These are phyloP conservation scores for Ogataea zsoltii DNA, from an alignment of 805 yeast species.

Conservation along the genomic window DNA sequence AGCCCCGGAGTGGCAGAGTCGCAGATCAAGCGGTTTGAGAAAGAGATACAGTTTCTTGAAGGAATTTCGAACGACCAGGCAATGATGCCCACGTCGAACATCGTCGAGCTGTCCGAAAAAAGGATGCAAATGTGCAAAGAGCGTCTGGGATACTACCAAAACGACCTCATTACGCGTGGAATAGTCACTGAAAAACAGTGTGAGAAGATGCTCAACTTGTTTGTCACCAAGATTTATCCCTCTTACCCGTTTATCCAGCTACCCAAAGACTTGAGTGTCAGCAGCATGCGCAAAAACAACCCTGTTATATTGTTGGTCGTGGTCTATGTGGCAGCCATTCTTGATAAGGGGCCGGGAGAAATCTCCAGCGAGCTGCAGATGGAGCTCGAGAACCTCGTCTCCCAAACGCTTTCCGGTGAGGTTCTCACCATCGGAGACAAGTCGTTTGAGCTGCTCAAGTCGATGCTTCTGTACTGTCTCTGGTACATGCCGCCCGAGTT, in stretches of 20 bases:
- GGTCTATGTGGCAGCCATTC: constrained; percentile 58
- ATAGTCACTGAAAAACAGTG: constrained; percentile 63
- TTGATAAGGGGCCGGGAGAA: constrained; percentile 30
- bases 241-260: constrained; percentile 60
- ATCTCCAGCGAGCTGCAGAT: constrained; percentile 43
- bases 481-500: constrained; percentile 89
- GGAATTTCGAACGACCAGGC: constrained; percentile 36
- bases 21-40: constrained; percentile 37
- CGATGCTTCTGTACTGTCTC: constrained; percentile 57
- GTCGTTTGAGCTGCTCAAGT: constrained; percentile 63
- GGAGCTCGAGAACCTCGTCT: constrained; percentile 52
- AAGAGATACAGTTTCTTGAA: constrained; percentile 40
- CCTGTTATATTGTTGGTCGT: constrained; percentile 68
- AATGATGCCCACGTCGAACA: constrained; percentile 44
- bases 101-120: constrained; percentile 47
- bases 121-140: constrained; percentile 37
- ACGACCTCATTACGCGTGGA: constrained; percentile 60
- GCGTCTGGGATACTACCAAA: constrained; percentile 18
- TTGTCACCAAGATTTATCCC: constrained; percentile 46
- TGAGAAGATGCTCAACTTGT: constrained; percentile 48
- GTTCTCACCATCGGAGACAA: constrained; percentile 70
- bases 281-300: constrained; percentile 46
- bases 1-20: constrained; percentile 16
- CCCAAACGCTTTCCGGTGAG: constrained; percentile 54
- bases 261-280: constrained; percentile 44